Conservation (phyloP, 495 filamentous ascomycete species). For the Schizothecium vesticola region DNA sequence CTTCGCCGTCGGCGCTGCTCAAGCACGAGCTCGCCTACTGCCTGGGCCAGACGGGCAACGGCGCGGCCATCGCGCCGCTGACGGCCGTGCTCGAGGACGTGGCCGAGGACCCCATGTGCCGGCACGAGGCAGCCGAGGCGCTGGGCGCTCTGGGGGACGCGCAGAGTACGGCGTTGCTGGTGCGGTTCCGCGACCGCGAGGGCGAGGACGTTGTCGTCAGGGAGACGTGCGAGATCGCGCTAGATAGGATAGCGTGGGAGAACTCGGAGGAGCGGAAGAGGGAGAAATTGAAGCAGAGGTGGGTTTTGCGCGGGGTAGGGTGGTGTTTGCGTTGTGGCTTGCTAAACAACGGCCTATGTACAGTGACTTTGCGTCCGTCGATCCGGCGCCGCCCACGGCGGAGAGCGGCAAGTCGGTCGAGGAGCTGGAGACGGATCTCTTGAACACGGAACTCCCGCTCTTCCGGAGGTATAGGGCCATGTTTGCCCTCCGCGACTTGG, state of each 20-base stretch:
- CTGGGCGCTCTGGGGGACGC: constrained; percentile 79
- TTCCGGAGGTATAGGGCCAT: constrained; percentile 96
- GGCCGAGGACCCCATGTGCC: constrained; percentile 85
- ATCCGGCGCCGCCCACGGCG: constrained; percentile 86
- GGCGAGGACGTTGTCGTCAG: constrained; percentile 72
- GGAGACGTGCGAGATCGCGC: constrained; percentile 95
- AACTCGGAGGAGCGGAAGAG: constrained; percentile 61
- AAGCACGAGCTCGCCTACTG: constrained; percentile 98
- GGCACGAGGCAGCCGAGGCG: constrained; percentile 95
- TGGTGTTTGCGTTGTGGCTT: not conserved
- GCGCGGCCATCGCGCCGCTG: constrained; percentile 66
- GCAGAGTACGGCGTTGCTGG: constrained; percentile 65
- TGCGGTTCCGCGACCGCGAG: constrained; percentile 60
- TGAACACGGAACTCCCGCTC: constrained; percentile 71
- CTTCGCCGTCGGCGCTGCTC: constrained; percentile 76
- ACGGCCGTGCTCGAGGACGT: constrained; percentile 70
- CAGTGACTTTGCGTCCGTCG: constrained; percentile 92
- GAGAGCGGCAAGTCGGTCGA: constrained; percentile 59
- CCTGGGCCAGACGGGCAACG: constrained; percentile 80
- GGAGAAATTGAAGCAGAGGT: constrained; percentile 79
- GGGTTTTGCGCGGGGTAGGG: constrained; percentile 3
- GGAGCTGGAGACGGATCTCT: constrained; percentile 66
- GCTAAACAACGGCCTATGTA: constrained; percentile 2
- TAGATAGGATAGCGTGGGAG: constrained; percentile 92
- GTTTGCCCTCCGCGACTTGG: constrained; percentile 92